phyloP scores from a whole-genome alignment of 768 basidiomycete genomes.

The Hygrophoropsis aurantiaca region DNA sequence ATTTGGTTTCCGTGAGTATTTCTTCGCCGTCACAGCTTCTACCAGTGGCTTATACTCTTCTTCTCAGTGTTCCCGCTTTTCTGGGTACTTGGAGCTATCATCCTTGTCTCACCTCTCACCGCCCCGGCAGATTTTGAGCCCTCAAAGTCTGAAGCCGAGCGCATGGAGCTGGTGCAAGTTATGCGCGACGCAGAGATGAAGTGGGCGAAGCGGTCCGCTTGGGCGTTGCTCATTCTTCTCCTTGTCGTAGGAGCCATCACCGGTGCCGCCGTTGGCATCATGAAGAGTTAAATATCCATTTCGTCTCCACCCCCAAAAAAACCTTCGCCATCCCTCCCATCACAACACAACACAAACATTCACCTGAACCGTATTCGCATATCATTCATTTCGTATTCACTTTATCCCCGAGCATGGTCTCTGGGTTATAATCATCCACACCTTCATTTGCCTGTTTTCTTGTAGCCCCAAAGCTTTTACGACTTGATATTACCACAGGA shows the following conservation, averaged over 20 bases:
- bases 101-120: slow-evolving; percentile 40
- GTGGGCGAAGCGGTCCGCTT: slow-evolving; percentile 40
- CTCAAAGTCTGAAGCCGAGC: slow-evolving; percentile 37
- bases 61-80: slow-evolving; percentile 47
- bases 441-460: background rate
- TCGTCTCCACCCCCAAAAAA: background rate
- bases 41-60: background rate
- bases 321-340: background rate
- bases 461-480: slow-evolving; percentile 2
- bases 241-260: slow-evolving; percentile 3
- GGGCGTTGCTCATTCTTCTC: slow-evolving; percentile 9
- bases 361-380: too few relatives aligned
- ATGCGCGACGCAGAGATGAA: slow-evolving; percentile 38
- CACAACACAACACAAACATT: background rate
- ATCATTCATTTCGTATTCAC: background rate
- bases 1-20: slow-evolving; percentile 46
- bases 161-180: slow-evolving; percentile 25
- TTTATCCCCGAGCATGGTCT: background rate
- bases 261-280: slow-evolving; percentile 5
- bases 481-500: background rate
- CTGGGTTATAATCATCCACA: background rate
- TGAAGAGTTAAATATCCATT: slow-evolving; percentile 4
- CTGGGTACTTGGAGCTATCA: slow-evolving; percentile 43
- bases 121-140: slow-evolving; percentile 28
- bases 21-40: background rate